Evolutionary conservation across 768 basidiomycete species (phyloP), one percentile per base, ranked within the genome.

Genomic region (Macrolepiota albuminosa): DNA sequence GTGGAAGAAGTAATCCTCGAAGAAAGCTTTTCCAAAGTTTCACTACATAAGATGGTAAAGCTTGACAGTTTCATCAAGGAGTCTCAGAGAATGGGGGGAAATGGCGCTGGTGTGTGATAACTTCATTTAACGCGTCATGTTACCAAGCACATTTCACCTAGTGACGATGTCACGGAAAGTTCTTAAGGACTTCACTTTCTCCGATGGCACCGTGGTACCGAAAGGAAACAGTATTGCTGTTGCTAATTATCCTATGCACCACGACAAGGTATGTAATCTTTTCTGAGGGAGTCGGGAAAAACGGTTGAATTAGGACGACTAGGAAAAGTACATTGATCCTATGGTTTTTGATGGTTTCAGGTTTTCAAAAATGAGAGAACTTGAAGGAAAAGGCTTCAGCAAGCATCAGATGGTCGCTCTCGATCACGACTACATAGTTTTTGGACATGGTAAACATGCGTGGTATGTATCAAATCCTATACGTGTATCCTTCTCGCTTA

Each of bases 1-100:
- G 70, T 79, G 8, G 51, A 59, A 5, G 56, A 13, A 7, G 45
- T 46, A 5, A 46, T 46, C 24, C 1, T 5, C 9, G 37, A 60
- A 13, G 53, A 60, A 33, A 39, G 59, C n/a, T 60, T 57, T 26
- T 54, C 61, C 45, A 60, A 64, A 52, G 10, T 60, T 16, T 57
- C 59, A 13, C 26, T 58, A 31, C 46, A 45, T 45, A 73, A 75
- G 58, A 71, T 80, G 71, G 69, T 68, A 61, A 74, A 75, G 61
- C 45, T 80, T 29, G 77, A 79, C 61, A 80, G 76, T 54, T 78
- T 81, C 66, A 58, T 79, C 40, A 74, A 72, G 55, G 79, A 79
- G 55, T 73, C 74, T 5, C 71, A 73, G 56, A 69, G 76, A 6
- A 59, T 70, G 29, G 68, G 68, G n/a, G 73, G 75, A 2, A 63